Evolutionary conservation across 2,329 filamentous ascomycete genomes (phyloP), one percentile per base, ranked within the genome.

Genomic region (Fusarium bulbicola): DNA sequence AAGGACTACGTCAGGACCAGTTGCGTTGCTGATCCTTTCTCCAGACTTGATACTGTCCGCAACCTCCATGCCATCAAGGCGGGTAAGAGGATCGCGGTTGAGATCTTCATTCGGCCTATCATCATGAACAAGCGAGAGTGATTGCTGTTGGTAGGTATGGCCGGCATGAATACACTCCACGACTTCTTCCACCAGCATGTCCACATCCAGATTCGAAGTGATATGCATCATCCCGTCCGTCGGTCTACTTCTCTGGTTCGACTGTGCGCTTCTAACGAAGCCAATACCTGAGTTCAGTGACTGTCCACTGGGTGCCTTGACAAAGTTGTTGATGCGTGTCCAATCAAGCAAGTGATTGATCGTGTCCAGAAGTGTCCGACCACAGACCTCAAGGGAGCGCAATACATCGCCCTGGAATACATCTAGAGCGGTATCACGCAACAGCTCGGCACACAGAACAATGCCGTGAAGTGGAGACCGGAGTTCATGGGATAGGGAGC

Each of bases 391-490:
- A 43, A 89, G 84, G 5, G 85, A 86, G 40, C 84, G 81, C 1
- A 87, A 76, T 32, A 87, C 81, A 32, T 85, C 83, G 6, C 82
- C 80, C 66, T 89, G 87, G n/a, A 84, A 82, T 6, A 82, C 82
- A 57, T 83, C 82, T 34, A 89, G 79, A 0, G 80, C 59, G 0
- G 86, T 88, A 15, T 89, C 87, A 11, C 84, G 82, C 1, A 91
- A 74, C 11, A 90, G 80, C 69, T 90, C 88, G 1, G 84, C 82
- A 63, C 82, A 88, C 0, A 87, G 86, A 0, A 91, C 79, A 37
- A 92, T 86, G 4, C 89, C 90, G 63, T 92, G 89, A 4, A 92
- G 80, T 0, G 90, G 90, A 10, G 87, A 89, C 13, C 90, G 84
- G 15, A 92, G 81, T 74, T 92, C 90, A 73, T 92, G 90, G 5